Percentiles rank a stretch among this genome's conserved stretches.
phyloP scores from a whole-genome alignment of 192 early-diverging fungal species.

The Phycomyces blakesleeanus region DNA sequence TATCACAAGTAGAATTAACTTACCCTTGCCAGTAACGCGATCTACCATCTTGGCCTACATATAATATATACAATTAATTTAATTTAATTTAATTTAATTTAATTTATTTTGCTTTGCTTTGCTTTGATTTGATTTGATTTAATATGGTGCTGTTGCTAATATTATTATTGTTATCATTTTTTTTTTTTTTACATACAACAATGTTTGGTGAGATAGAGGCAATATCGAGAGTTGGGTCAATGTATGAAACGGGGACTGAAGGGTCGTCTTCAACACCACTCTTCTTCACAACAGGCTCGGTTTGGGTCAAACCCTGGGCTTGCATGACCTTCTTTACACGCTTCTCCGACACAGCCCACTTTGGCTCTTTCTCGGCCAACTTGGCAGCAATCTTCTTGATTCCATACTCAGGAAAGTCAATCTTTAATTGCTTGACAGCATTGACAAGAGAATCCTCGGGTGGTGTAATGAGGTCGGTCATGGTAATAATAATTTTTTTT shows the following conservation, averaged over 20 bases:
- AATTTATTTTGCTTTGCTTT: background rate
- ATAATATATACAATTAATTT: background rate
- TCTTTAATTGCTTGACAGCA: conserved; percentile 44
- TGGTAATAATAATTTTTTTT: background rate
- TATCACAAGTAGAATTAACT: too few species aligned
- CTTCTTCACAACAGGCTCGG: conserved; percentile 30
- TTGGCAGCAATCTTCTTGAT: conserved; percentile 45
- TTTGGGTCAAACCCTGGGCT: conserved; percentile 35
- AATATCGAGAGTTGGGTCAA: conserved; percentile 41
- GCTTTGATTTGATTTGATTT: too few species aligned
- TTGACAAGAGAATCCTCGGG: conserved; percentile 31
- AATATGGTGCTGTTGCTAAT: too few species aligned
- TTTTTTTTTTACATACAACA: conserved; percentile 11
- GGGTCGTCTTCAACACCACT: conserved; percentile 42
- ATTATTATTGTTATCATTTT: too few species aligned
- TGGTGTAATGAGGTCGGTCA: conserved; percentile 25
- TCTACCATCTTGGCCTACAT: conserved; percentile 33
- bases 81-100: background rate
- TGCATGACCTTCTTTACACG: conserved; percentile 61
- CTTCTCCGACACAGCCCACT: conserved; percentile 60
- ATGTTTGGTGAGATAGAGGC: conserved; percentile 33
- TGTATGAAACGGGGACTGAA: conserved; percentile 48
- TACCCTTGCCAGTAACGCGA: conserved; percentile 30
- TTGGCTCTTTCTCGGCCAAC: conserved; percentile 37
- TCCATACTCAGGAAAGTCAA: conserved; percentile 47